phyloP scores from a whole-genome alignment of 1,139 yeast species.

The Hansenula sp. region DNA sequence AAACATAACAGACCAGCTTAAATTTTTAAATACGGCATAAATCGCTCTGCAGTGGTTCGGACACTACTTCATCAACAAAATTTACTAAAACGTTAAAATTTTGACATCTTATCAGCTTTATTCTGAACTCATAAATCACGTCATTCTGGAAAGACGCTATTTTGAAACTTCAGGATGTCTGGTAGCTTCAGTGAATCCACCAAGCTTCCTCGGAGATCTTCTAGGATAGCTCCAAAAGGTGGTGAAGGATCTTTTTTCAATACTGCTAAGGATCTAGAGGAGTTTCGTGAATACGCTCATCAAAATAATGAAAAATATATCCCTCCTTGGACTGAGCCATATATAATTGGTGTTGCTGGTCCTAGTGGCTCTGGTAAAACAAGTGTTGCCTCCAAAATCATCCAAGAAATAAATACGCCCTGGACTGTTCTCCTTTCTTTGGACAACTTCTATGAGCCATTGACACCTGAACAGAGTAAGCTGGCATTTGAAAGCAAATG shows the following conservation, averaged over 20 bases:
- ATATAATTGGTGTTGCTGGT: conserved; percentile 92
- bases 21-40: too few relatives aligned
- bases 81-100: too few relatives aligned
- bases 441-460: conserved; percentile 85
- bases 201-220: conserved; percentile 4
- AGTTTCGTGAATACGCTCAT: not conserved
- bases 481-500: conserved; percentile 65
- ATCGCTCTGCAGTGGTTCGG: too few relatives aligned
- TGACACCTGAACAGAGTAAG: conserved; percentile 53
- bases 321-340: conserved; percentile 97
- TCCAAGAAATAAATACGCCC: conserved; percentile 78
- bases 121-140: too few relatives aligned
- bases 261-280: not conserved
- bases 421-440: conserved; percentile 92
- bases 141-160: too few relatives aligned
- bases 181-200: too few relatives aligned
- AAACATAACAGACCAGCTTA: too few relatives aligned
- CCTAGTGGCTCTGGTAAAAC: conserved; percentile 95
- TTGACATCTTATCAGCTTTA: too few relatives aligned
- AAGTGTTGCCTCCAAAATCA: conserved; percentile 80
- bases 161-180: too few relatives aligned
- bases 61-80: not conserved
- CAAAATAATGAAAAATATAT: conserved; percentile 33
- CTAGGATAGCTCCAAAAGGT: conserved; percentile 13
- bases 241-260: conserved; percentile 14